Percentiles rank a stretch among this genome's conserved stretches.
These are phyloP conservation scores for Oryza meridionalis DNA, from an alignment of 176 grass and related monocot species.

Conservation along the genomic window DNA sequence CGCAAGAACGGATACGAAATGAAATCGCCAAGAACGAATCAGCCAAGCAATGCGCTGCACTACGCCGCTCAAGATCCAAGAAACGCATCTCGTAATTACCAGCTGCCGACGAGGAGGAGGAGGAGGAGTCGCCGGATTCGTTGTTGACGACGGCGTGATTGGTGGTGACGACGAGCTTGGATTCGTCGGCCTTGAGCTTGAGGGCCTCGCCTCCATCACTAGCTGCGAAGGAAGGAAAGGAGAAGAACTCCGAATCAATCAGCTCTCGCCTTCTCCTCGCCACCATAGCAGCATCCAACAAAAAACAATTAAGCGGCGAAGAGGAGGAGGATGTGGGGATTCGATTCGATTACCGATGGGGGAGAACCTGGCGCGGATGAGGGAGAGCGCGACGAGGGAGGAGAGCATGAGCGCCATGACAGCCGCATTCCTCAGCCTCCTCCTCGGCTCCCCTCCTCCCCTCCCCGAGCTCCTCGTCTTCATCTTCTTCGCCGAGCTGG, in stretches of 20 bases:
- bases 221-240: conserved; percentile 7
- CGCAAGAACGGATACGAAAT: conserved; percentile 10
- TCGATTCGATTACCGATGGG: conserved; percentile 28
- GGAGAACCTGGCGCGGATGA: conserved; percentile 59
- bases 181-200: conserved; percentile 47
- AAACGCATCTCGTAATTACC: not conserved
- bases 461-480: conserved; percentile 54
- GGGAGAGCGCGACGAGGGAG: conserved; percentile 58
- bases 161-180: not conserved
- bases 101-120: not conserved
- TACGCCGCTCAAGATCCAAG: conserved; percentile 26
- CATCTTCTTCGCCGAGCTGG: conserved; percentile 35
- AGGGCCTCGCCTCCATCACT: conserved; percentile 32
- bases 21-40: conserved; percentile 3
- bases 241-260: not conserved
- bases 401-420: conserved; percentile 61
- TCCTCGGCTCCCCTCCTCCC: conserved; percentile 36
- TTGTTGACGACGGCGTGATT: not conserved
- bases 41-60: not conserved
- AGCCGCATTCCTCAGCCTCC: conserved; percentile 54
- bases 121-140: not conserved
- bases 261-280: not conserved
- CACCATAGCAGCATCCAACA: not conserved
- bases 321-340: not conserved
- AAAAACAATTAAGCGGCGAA: not conserved